Evolutionary conservation across 345 rosid genomes (phyloP).

Genomic region (Kernera saxatilis): DNA sequence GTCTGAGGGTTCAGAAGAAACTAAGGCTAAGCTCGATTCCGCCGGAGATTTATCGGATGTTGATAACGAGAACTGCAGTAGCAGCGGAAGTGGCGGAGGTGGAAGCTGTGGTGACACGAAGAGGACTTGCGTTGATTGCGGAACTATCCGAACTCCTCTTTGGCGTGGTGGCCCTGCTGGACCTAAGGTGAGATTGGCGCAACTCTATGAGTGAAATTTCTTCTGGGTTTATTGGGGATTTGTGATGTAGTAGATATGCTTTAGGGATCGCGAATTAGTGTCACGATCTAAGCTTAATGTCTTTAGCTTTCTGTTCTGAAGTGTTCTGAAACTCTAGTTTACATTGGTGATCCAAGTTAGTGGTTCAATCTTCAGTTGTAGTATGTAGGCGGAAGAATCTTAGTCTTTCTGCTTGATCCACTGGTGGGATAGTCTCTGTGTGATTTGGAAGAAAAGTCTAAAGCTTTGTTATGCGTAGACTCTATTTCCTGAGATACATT

Average conservation of each 20-base stretch:
- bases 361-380: no score
- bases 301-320: neutral
- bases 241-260: neutral
- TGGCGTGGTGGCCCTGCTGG: conserved; percentile 99
- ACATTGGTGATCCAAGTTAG: no score
- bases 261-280: neutral
- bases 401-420: no score
- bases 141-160: conserved; percentile 83
- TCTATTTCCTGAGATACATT: no score
- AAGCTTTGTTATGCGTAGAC: no score
- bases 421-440: no score
- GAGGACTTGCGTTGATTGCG: conserved; percentile 87
- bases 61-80: conserved; percentile 33
- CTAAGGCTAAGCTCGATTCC: conserved; percentile 15
- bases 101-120: conserved; percentile 33
- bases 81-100: conserved; percentile 26
- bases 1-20: conserved; percentile 37
- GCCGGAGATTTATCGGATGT: conserved; percentile 32
- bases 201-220: no score
- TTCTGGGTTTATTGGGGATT: neutral
- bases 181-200: conserved; percentile 48
- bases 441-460: no score
- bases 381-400: no score
- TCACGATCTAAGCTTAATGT: neutral
- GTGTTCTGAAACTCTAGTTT: neutral